phyloP scores from a whole-genome alignment of 345 rosid species.

The Aquilaria yunnanensis region DNA sequence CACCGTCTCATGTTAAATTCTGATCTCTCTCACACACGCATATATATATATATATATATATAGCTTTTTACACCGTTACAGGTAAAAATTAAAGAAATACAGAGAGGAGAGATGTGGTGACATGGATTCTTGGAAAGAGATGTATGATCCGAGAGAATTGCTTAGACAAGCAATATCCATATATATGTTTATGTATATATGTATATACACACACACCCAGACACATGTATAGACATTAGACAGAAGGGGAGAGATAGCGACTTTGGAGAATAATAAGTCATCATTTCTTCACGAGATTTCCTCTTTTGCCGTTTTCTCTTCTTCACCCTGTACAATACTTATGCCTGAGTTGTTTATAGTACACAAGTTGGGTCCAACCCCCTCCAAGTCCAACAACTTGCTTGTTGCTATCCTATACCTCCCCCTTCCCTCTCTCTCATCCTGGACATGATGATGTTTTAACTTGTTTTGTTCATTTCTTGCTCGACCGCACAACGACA shows the following conservation, averaged over 20 bases:
- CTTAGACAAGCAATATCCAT: conserved; percentile 41
- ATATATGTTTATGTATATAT: no score
- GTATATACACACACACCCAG: no score
- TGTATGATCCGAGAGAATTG: conserved; percentile 30
- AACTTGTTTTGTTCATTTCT: not conserved
- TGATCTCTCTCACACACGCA: not conserved
- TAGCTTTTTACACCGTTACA: no score
- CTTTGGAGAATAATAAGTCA: conserved; percentile 67
- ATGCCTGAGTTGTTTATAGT: conserved; percentile 7
- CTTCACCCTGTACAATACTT: conserved; percentile 33
- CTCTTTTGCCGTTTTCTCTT: conserved; percentile 48
- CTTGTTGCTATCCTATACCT: not conserved
- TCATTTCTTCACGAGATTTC: conserved; percentile 54
- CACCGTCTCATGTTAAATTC: conserved; percentile 14
- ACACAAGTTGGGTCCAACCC: no score
- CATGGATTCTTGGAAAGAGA: conserved; percentile 26
- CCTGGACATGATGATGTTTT: not conserved
- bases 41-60: no score
- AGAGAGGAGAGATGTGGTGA: not conserved
- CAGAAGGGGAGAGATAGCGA: conserved; percentile 40
- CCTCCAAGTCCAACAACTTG: no score
- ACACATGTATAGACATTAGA: no score
- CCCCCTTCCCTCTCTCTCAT: conserved; percentile 13
- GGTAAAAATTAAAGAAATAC: no score
- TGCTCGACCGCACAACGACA: conserved; percentile 21